A percentile compares a stretch with the other conserved stretches of the same genome.
Evolutionary conservation across 2,329 filamentous ascomycete species (phyloP).

Genomic region (Colletotrichum neosansevieriae): DNA sequence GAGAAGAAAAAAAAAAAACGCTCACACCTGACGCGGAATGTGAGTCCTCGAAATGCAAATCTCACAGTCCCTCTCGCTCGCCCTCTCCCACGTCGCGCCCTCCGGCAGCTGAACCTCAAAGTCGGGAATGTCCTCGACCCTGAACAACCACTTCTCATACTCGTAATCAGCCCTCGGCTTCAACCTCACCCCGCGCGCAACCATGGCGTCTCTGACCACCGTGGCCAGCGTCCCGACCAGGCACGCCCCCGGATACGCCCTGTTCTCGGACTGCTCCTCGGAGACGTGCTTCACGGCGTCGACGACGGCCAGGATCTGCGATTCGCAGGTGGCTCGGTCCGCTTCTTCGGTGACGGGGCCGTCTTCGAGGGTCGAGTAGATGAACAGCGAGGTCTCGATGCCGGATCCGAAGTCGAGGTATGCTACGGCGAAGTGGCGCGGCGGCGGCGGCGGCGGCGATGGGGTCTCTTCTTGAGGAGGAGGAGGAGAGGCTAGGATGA

Average conservation of each 20-base stretch:
- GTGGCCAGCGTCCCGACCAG: slow-evolving; percentile 53
- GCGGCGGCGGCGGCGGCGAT: not conserved
- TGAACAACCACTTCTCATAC: slow-evolving; percentile 71
- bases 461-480: slow-evolving; percentile 7
- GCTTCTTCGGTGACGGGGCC: slow-evolving; percentile 15
- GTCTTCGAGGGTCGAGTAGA: slow-evolving; percentile 68
- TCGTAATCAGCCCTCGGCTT: slow-evolving; percentile 45
- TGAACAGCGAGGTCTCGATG: slow-evolving; percentile 74
- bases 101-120: slow-evolving; percentile 51
- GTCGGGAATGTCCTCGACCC: slow-evolving; percentile 57
- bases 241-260: slow-evolving; percentile 47
- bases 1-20: slow-evolving; percentile 40
- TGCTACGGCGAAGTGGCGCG: slow-evolving; percentile 62
- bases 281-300: slow-evolving; percentile 47
- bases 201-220: slow-evolving; percentile 41
- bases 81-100: slow-evolving; percentile 67
- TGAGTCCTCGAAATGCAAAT: slow-evolving; percentile 67
- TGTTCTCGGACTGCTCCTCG: slow-evolving; percentile 40
- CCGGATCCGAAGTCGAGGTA: slow-evolving; percentile 71
- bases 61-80: slow-evolving; percentile 64
- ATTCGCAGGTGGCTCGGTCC: slow-evolving; percentile 45
- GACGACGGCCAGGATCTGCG: slow-evolving; percentile 50
- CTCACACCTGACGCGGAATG: slow-evolving; percentile 67
- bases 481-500: slow-evolving; percentile 52
- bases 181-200: slow-evolving; percentile 41